Evolutionary conservation across 1,139 yeast species (phyloP).

Genomic region (Zhuliangozyma blackwelliae): DNA sequence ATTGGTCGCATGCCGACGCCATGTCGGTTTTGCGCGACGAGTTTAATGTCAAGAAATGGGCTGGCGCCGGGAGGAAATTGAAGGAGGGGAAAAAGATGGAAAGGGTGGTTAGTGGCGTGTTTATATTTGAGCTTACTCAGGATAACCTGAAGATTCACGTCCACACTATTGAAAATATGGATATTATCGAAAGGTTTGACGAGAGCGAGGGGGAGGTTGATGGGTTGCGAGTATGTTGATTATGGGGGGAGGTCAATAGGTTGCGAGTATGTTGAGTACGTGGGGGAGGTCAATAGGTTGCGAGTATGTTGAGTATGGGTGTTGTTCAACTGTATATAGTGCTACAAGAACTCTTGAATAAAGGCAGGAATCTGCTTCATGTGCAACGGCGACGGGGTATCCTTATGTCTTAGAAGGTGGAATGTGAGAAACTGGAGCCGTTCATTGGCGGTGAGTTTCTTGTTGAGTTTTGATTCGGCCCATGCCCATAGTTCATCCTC

Average conservation of each 20-base stretch:
- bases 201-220: not conserved
- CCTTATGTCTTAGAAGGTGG: conserved; percentile 13
- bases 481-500: conserved; percentile 22
- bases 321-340: too few species aligned
- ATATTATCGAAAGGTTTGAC: conserved; percentile 49
- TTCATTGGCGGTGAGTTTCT: conserved; percentile 17
- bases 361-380: conserved; percentile 6
- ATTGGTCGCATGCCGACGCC: conserved; percentile 36
- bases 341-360: too few species aligned
- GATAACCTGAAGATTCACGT: conserved; percentile 55
- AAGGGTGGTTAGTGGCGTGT: conserved; percentile 61
- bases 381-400: conserved; percentile 4
- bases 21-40: conserved; percentile 16
- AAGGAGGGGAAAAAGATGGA: conserved; percentile 35
- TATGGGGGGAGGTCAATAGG: too few species aligned
- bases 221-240: too few species aligned
- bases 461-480: conserved; percentile 17
- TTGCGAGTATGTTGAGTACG: too few species aligned
- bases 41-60: conserved; percentile 15
- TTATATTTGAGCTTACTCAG: conserved; percentile 67
- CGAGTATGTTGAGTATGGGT: too few species aligned
- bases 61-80: conserved; percentile 13
- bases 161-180: conserved; percentile 77
- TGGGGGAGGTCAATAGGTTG: too few species aligned
- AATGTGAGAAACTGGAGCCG: conserved; percentile 21